Percentiles rank a stretch among this genome's conserved stretches.
Evolutionary conservation across 2,329 filamentous ascomycete genomes (phyloP).

Genomic region (Zasmidium cellare): DNA sequence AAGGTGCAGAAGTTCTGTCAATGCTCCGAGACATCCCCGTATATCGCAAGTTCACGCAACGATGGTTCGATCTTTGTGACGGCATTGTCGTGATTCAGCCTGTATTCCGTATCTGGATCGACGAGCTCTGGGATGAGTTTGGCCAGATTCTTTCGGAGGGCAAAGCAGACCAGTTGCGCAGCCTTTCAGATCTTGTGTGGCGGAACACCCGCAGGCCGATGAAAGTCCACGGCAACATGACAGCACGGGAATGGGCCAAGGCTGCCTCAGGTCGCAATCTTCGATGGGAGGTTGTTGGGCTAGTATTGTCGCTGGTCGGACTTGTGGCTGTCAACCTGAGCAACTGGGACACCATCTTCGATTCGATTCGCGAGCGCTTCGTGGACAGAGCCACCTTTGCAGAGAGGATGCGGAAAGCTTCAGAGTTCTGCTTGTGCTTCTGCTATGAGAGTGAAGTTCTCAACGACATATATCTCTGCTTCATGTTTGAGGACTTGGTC

Average conservation of each 20-base stretch:
- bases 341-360: conserved; percentile 38
- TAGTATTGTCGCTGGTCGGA: conserved; percentile 40
- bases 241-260: conserved; percentile 39
- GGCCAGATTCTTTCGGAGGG: conserved; percentile 29
- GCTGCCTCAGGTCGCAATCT: conserved; percentile 41
- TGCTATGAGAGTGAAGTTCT: conserved; percentile 37
- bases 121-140: conserved; percentile 38
- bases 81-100: conserved; percentile 35
- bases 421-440: conserved; percentile 36
- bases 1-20: conserved; percentile 34
- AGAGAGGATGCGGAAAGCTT: conserved; percentile 38
- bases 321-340: conserved; percentile 37
- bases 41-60: conserved; percentile 30
- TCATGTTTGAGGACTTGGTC: conserved; percentile 36
- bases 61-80: conserved; percentile 37
- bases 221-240: conserved; percentile 38
- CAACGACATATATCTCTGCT: conserved; percentile 35
- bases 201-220: conserved; percentile 42
- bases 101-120: conserved; percentile 33
- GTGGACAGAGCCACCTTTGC: conserved; percentile 49
- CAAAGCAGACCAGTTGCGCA: conserved; percentile 34
- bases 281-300: conserved; percentile 47
- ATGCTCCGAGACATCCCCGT: conserved; percentile 34
- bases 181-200: conserved; percentile 45
- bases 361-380: conserved; percentile 50